Conservation (phyloP, 148 eudicot genomes). For the Vaccinium corymbosum region DNA sequence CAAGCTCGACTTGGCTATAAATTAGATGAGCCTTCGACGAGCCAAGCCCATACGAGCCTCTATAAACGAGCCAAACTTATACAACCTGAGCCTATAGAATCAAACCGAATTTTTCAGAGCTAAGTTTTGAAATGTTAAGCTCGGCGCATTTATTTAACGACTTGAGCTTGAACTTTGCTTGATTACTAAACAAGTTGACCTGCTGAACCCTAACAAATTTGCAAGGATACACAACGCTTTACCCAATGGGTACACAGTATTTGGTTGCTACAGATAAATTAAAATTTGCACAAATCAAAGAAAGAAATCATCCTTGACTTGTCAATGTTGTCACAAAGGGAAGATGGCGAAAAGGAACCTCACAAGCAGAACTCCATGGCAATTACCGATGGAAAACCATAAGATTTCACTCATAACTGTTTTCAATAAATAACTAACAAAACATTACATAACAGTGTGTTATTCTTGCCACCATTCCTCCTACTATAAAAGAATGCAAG, state of each 20-base stretch:
- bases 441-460: neutral
- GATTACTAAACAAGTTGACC: too few species aligned
- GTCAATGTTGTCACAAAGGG: neutral
- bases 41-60: too few species aligned
- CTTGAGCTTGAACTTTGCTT: too few species aligned
- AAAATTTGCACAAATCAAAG: neutral
- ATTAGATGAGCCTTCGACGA: too few species aligned
- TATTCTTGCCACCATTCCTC: neutral
- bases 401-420: neutral
- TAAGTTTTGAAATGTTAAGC: too few species aligned
- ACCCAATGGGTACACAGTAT: neutral
- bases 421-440: neutral
- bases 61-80: too few species aligned
- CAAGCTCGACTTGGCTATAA: too few species aligned
- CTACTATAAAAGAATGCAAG: neutral
- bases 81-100: too few species aligned
- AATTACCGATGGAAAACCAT: neutral
- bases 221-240: too few species aligned
- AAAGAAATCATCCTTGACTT: neutral
- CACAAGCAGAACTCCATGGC: neutral
- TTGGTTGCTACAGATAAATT: neutral
- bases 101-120: too few species aligned
- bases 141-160: too few species aligned
- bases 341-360: neutral
- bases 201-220: too few species aligned